phyloP scores from a whole-genome alignment of 2,329 filamentous ascomycete species.

The Ceratocystis variospora region DNA sequence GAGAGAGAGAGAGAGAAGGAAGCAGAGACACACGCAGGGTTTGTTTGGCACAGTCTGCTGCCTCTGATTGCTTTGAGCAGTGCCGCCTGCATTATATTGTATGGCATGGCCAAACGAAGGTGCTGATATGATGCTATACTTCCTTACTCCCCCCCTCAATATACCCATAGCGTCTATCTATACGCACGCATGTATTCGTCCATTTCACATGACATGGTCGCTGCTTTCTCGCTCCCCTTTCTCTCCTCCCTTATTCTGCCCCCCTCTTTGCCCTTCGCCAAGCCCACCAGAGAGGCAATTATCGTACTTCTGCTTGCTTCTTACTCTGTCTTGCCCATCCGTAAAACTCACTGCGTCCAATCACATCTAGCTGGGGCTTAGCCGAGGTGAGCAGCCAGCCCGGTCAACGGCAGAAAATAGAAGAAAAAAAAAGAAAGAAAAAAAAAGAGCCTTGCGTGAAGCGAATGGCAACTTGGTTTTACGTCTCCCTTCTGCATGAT shows the following conservation, averaged over 20 bases:
- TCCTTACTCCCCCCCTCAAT: too few species aligned
- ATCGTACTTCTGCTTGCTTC: neutral
- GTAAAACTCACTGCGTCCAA: neutral
- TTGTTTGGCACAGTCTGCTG: too few species aligned
- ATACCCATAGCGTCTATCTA: neutral
- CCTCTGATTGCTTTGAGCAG: too few species aligned
- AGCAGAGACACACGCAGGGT: too few species aligned
- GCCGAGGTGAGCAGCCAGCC: neutral
- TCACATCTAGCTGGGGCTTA: neutral
- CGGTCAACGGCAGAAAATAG: neutral
- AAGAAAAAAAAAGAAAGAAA: neutral
- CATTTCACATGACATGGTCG: neutral
- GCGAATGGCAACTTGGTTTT: neutral
- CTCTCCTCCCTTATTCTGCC: neutral
- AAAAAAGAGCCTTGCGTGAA: neutral
- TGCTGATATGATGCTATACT: too few species aligned
- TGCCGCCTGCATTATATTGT: too few species aligned
- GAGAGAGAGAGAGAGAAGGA: too few species aligned
- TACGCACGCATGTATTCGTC: neutral
- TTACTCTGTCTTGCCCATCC: neutral
- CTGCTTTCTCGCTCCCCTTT: neutral
- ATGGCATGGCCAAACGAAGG: too few species aligned
- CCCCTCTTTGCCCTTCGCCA: neutral
- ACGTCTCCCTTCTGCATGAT: neutral
- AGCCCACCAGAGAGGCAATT: neutral